Evolutionary conservation across 2,329 filamentous ascomycete species (phyloP), one percentile per base, ranked within the genome.

Genomic region (Ophiostoma angusticollis): DNA sequence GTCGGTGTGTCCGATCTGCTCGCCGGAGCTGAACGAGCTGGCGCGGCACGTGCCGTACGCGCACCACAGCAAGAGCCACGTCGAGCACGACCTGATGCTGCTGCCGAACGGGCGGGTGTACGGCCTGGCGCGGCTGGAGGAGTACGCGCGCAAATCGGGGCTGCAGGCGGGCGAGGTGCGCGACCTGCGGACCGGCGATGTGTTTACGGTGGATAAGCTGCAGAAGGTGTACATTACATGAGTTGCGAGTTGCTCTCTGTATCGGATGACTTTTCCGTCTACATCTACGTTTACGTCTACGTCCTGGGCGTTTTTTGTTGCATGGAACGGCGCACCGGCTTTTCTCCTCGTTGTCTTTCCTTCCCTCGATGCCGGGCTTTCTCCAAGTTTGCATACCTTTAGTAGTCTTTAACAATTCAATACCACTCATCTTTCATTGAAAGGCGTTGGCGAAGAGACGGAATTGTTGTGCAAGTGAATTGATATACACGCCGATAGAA

Each of bases 181-280:
- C 55, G 89, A 96, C 61, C 72, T 86, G 16, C 77, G 79, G 14
- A 86, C 81, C 1, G 79, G 80, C 0, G 73, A 84, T 36, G 61
- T 81, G 9, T 91, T 71, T 52, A 58, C 66, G 1, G 62, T 67
- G 38, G 65, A 68, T 2, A 66, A 74, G 40, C 62, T 91, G 42
- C 82, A 82, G 64, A 95, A 93, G 64, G 86, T 96, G 17, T 98
- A 80, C 55, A 94, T 96, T 43, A 84, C 84, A 39, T 94, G 62
- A 33, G 5, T 17, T 3, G 11, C 13, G 2, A 13, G 9, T 31
- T 25, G 4, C 4, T 30, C 4, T 39, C 14, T 29, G 25, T 19
- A 21, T 29, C 7, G 24, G 23, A 6, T 19, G 22, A 11, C 16
- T 39, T 14, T 31, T 27, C 19, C 13, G 14, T 21, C 11, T 12